These are phyloP conservation scores for Paragyromitra xinjiangensis DNA, from an alignment of 495 filamentous ascomycete genomes.

Conservation along the genomic window DNA sequence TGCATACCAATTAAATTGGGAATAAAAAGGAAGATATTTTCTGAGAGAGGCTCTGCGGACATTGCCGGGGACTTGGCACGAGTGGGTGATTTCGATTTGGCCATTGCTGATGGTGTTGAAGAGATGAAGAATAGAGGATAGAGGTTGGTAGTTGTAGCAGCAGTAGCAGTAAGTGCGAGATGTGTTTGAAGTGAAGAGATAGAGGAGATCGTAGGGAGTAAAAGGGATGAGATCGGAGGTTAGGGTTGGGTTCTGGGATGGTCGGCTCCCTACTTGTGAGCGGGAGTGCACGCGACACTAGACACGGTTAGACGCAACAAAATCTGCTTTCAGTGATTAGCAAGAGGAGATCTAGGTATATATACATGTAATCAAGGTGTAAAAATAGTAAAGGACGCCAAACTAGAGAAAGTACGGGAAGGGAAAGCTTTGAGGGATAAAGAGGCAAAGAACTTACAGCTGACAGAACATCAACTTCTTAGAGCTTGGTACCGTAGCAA, in stretches of 20 bases:
- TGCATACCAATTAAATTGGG: slow-evolving; percentile 90
- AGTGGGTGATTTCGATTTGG: slow-evolving; percentile 42
- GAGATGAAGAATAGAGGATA: background rate
- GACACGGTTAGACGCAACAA: slow-evolving; percentile 22
- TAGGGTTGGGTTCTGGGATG: background rate
- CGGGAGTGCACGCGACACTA: slow-evolving; percentile 22
- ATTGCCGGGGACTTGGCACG: slow-evolving; percentile 41
- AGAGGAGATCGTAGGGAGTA: slow-evolving; percentile 1
- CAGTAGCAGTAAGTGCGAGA: background rate
- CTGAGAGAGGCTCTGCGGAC: slow-evolving; percentile 58
- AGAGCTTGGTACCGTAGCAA: slow-evolving; percentile 1
- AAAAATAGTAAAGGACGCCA: background rate
- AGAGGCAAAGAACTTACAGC: slow-evolving; percentile 20
- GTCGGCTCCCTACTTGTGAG: background rate
- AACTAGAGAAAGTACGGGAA: background rate
- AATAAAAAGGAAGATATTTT: slow-evolving; percentile 95
- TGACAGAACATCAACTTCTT: background rate
- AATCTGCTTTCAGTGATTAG: slow-evolving; percentile 6
- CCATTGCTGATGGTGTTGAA: slow-evolving; percentile 31
- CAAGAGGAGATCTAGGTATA: background rate
- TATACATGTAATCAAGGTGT: background rate
- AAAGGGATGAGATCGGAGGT: slow-evolving; percentile 12
- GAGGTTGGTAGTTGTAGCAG: slow-evolving; percentile 15
- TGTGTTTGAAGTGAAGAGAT: background rate
- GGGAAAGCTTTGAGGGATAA: background rate